Evolutionary conservation across 1,139 yeast genomes (phyloP), one percentile per base, ranked within the genome.

Genomic region (Trichomonascaceae sp.): DNA sequence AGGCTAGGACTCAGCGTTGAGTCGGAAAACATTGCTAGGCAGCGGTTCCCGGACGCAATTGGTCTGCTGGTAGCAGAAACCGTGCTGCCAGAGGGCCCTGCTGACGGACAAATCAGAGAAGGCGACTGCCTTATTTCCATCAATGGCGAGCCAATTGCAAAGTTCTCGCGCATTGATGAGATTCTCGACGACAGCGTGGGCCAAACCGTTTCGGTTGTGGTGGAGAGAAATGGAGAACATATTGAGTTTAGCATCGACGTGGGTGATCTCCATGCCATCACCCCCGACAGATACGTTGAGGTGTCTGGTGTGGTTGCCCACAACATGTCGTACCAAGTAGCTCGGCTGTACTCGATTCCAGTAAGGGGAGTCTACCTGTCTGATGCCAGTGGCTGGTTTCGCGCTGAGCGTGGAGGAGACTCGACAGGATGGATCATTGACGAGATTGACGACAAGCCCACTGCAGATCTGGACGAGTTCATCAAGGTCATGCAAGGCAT

Each of bases 231-330:
- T 32, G 93, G 93, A 4, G 59, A 67, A 38, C 70, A 71, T 37
- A 55, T 75, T 14, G 56, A 51, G 4, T 67, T 74, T 30, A 53
- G 42, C 5, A 71, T 82, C 35, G 56, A 49, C 13, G 76, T 85
- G 29, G 85, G 80, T 15, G 81, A 87, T 50, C 62, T 85, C 40
- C 94, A 85, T 53, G 63, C 68, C 5, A 80, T 85, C 29, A 79
- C 96, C 0, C 96, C 96, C 27, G 71, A 71, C 47, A 65, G 82
- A 43, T 84, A 72, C 51, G 77, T 85, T 2, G 81, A 77, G 41
- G 89, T 79, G 5, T 78, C 81, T 31, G 96, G 96, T 35, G 94
- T 92, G 1, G 69, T 81, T 1, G 82, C 85, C 59, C 85, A 85
- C 52, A 75, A 80, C 35, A 60, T 85, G 43, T 79, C 93, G 30